Conservation (phyloP, 306 rosid genomes). For the Cicer judaicum region DNA sequence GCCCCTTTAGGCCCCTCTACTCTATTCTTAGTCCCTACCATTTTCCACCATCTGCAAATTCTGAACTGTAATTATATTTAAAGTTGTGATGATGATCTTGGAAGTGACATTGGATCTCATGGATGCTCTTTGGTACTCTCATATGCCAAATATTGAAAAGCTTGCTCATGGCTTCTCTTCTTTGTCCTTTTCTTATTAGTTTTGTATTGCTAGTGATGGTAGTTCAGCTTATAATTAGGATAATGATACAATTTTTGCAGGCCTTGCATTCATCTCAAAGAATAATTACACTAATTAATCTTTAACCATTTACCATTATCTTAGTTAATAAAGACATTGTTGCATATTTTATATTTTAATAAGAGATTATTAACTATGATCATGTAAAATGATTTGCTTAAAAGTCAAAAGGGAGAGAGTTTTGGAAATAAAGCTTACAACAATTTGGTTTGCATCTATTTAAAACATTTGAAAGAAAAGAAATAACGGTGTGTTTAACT, state of each 20-base stretch:
- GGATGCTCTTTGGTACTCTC: constrained; percentile 33
- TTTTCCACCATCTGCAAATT: constrained; percentile 46
- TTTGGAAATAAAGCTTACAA: too few species aligned
- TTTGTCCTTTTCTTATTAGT: constrained; percentile 35
- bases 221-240: constrained; percentile 52
- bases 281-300: neutral
- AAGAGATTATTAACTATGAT: neutral
- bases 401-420: too few species aligned
- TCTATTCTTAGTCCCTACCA: constrained; percentile 62
- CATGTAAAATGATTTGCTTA: too few species aligned
- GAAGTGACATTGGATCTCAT: constrained; percentile 52
- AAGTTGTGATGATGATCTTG: constrained; percentile 47
- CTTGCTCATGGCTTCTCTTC: constrained; percentile 34
- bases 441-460: too few species aligned
- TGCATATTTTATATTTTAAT: too few species aligned
- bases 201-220: constrained; percentile 31
- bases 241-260: constrained; percentile 44
- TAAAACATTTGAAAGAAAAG: too few species aligned
- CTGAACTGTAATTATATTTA: constrained; percentile 44
- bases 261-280: constrained; percentile 33
- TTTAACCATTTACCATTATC: neutral
- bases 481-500: too few species aligned
- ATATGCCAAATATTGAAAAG: constrained; percentile 41
- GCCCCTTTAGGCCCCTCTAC: constrained; percentile 46
- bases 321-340: too few species aligned